Evolutionary conservation across 2,329 filamentous ascomycete species (phyloP), one percentile per base, ranked within the genome.

Genomic region (Mycosphaerella arachidis): DNA sequence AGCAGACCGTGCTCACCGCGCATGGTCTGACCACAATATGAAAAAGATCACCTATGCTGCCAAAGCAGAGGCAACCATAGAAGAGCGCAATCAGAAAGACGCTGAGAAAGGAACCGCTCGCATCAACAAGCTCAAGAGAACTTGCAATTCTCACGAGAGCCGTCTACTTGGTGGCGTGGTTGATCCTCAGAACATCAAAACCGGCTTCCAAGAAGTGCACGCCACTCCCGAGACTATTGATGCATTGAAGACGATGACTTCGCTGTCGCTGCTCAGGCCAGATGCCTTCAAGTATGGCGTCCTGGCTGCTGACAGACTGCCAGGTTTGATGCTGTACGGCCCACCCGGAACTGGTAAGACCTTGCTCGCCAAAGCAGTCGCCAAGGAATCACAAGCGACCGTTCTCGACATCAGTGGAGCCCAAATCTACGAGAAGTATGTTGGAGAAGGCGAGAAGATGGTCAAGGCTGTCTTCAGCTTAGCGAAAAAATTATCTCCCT

Each of bases 231-330:
- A 92, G 61, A 96, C 91, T 1, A 89, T 95, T 31, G 90, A 94
- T 24, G 89, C 92, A 1, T 81, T 99, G 57, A 92, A 93, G 72
- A 91, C 91, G 5, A 82, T 97, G 54, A 99, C 94, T 0, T 91
- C 90, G 0, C 80, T 99, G 18, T 94, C 92, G 0, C 81, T 99
- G 5, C 81, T 91, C 54, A 86, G 93, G 0, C 94, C 94, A 0
- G 92, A 97, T 63, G 93, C 92, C n/a, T 99, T 97, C 76, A 87
- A 87, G 10, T 99, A 99, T 67, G 94, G 94, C 75, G 91, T 99
- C 4, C 83, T 99, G 12, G 90, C 92, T 1, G 91, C 87, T 0
- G 92, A 97, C 71, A 90, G 91, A 68, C 95, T 99, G 53, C 90
- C 92, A 0, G 94, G 94, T 13, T 86, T 94, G 52, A 81, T 99